Conservation (phyloP, 257 asterid genomes). For the Plantago major region DNA sequence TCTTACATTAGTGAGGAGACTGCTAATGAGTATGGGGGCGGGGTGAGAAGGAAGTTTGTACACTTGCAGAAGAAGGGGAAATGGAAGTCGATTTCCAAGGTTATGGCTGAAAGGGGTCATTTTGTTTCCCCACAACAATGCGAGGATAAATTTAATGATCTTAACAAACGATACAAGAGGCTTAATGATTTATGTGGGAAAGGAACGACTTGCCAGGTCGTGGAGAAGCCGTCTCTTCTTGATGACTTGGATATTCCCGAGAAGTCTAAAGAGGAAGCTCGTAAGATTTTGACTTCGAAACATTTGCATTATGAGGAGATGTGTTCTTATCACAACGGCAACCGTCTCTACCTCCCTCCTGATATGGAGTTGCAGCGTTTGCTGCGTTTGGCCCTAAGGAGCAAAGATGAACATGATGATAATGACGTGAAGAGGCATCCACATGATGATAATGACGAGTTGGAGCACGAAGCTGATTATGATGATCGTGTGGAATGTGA, state of each 20-base stretch:
- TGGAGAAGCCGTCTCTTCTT: constrained; percentile 44
- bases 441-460: constrained; percentile 20
- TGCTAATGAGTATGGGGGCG: constrained; percentile 19
- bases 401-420: constrained; percentile 21
- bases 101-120: constrained; percentile 48
- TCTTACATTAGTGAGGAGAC: constrained; percentile 27
- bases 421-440: constrained; percentile 19
- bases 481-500: constrained; percentile 21
- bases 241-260: constrained; percentile 43
- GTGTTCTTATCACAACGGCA: constrained; percentile 60
- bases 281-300: constrained; percentile 47
- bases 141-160: constrained; percentile 55
- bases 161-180: constrained; percentile 54
- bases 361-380: constrained; percentile 28
- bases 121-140: constrained; percentile 64
- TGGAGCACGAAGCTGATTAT: constrained; percentile 20
- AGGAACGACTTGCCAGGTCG: constrained; percentile 50
- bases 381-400: constrained; percentile 17
- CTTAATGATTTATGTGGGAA: constrained; percentile 55
- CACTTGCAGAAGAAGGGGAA: constrained; percentile 50
- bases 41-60: constrained; percentile 24
- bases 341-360: constrained; percentile 28
- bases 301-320: constrained; percentile 57
- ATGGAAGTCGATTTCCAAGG: constrained; percentile 53
- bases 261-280: constrained; percentile 46